Conservation (phyloP, 2,329 filamentous ascomycete genomes). For the Monosporascus sp. region DNA sequence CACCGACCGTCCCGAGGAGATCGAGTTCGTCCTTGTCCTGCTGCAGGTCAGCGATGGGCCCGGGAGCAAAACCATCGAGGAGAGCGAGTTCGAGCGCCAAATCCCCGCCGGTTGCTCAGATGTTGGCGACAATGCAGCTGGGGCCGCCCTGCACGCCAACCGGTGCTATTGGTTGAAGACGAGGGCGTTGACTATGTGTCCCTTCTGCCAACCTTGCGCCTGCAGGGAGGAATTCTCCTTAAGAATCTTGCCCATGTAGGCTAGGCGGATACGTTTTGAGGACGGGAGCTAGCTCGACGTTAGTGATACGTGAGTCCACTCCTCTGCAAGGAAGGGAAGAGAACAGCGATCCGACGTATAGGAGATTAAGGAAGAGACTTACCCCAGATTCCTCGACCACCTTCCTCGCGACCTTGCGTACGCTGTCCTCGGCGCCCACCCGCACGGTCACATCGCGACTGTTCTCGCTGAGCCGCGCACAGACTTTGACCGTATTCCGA, state of each 20-base stretch:
- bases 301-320: slow-evolving; percentile 4
- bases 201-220: slow-evolving; percentile 69
- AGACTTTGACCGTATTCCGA: slow-evolving; percentile 51
- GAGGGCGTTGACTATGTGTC: slow-evolving; percentile 72
- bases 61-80: no score
- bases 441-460: slow-evolving; percentile 57
- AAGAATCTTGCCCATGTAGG: slow-evolving; percentile 77
- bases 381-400: slow-evolving; percentile 61
- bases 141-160: background rate
- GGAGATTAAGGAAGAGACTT: slow-evolving; percentile 27
- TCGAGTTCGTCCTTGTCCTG: no score
- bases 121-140: background rate
- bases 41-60: no score
- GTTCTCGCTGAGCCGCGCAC: slow-evolving; percentile 61
- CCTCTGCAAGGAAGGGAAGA: slow-evolving; percentile 1
- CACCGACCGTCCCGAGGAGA: no score
- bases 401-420: slow-evolving; percentile 56
- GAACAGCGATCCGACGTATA: background rate
- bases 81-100: no score
- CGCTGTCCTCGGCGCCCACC: slow-evolving; percentile 56
- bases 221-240: slow-evolving; percentile 61
- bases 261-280: slow-evolving; percentile 60
- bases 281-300: slow-evolving; percentile 44
- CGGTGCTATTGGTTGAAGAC: slow-evolving; percentile 48
- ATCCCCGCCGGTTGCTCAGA: no score